Evolutionary conservation across 129 eudicot species (phyloP).

Genomic region (Chrysanthemum makinoi): DNA sequence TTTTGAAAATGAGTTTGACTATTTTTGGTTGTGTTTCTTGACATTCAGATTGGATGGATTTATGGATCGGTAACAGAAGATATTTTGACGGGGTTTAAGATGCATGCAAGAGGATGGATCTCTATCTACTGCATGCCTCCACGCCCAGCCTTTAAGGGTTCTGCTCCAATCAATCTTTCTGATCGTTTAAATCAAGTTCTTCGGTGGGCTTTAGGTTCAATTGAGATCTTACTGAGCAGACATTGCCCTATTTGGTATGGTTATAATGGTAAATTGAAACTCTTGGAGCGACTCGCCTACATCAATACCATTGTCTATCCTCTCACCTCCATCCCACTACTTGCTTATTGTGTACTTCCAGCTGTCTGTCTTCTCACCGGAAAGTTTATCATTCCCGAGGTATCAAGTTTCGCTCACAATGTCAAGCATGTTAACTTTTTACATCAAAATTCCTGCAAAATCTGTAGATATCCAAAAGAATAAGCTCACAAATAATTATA

Average conservation of each 20-base stretch:
- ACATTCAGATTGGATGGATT: conserved; percentile 65
- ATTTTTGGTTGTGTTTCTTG: conserved; percentile 8
- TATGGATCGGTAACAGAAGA: conserved; percentile 82
- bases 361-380: conserved; percentile 74
- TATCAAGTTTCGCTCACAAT: neutral
- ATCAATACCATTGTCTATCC: conserved; percentile 73
- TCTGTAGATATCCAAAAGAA: too few relatives aligned
- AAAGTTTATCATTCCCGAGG: conserved; percentile 73
- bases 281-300: conserved; percentile 62
- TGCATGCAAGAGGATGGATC: conserved; percentile 76
- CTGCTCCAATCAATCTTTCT: conserved; percentile 85
- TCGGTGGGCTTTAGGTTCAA: conserved; percentile 79
- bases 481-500: too few relatives aligned
- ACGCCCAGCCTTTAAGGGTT: conserved; percentile 76
- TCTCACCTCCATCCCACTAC: conserved; percentile 62
- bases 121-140: conserved; percentile 78
- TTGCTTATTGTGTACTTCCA: conserved; percentile 68
- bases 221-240: conserved; percentile 67
- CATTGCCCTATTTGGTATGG: conserved; percentile 87
- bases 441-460: too few relatives aligned
- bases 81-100: conserved; percentile 74
- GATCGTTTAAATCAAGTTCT: conserved; percentile 80
- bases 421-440: neutral
- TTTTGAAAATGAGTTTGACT: conserved; percentile 1
- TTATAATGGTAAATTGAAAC: conserved; percentile 52